Evolutionary conservation across 768 basidiomycete species (phyloP), one percentile per base, ranked within the genome.

Genomic region (Rhodosporidiobolus odoratus): DNA sequence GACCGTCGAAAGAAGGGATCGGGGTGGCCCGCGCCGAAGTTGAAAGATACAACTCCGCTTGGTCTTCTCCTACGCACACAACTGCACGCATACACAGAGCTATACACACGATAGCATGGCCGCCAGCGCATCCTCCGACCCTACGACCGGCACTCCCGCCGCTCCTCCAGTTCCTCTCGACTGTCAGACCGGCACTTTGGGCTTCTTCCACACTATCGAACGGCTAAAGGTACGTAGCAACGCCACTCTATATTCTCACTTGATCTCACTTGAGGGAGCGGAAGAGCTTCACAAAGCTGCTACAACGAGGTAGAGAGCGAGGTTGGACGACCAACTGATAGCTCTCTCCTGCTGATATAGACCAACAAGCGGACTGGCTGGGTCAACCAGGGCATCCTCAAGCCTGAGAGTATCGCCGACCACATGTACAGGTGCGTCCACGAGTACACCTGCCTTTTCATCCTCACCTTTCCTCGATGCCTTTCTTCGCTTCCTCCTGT

Each of bases 331-430:
- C 43, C 23, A 23, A 50, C 48, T 12, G 13, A 23, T 45, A 45
- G 43, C 12, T 12, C 43, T 45, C 43, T 13, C 35, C 25, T 1
- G 27, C 52, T 23, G 25, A 16, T 10, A 32, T 74, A 96, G 92
- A 94, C 90, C 0, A 92, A 97, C 78, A 95, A 93, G 79, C 85
- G 95, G 15, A 96, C 93, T 0, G 95, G 95, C 71, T 99, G 94
- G 95, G 85, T 93, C 40, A 84, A 94, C 74, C 84, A 92, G 76
- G 84, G 89, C 53, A 90, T 90, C 73, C 66, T 84, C 34, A 59
- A 50, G 70, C 63, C 71, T 25, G 63, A 66, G 37, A 62, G 53
- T 73, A 94, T 97, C 72, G 88, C 92, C 13, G 95, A 98, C 79
- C 94, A 97, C 77, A 97, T 96, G 95, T 91, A 92, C 78, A 84